phyloP scores from a whole-genome alignment of 257 asterid genomes.

The Fraxinus cuspidata region DNA sequence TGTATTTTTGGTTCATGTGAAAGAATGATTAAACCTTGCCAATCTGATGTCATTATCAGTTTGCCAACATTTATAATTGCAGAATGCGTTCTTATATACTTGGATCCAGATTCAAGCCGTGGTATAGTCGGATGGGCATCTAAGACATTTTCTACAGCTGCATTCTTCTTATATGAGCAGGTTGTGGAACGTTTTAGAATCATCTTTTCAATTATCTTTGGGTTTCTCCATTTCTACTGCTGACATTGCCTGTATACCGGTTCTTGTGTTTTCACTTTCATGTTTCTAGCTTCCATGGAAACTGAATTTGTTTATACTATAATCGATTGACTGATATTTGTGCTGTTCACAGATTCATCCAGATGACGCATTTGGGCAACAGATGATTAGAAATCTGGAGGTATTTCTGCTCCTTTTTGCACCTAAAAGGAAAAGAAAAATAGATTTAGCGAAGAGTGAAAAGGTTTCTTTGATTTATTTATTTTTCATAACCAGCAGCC shows the following conservation, averaged over 20 bases:
- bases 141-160: constrained; percentile 78
- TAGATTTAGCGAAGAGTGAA: background rate
- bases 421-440: background rate
- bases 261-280: constrained; percentile 2
- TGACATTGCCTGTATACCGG: background rate
- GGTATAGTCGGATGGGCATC: constrained; percentile 87
- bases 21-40: constrained; percentile 24
- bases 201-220: constrained; percentile 15
- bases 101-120: constrained; percentile 87
- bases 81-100: constrained; percentile 93
- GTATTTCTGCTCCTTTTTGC: constrained; percentile 38
- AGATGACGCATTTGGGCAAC: constrained; percentile 94
- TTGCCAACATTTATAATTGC: constrained; percentile 99
- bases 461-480: background rate
- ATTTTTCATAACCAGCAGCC: background rate
- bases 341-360: constrained; percentile 73
- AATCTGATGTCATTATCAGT: constrained; percentile 83
- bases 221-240: constrained; percentile 6
- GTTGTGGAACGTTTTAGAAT: constrained; percentile 41
- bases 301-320: constrained; percentile 15
- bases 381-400: constrained; percentile 97
- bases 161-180: constrained; percentile 97
- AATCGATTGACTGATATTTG: constrained; percentile 17
- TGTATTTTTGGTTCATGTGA: background rate
- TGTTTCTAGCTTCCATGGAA: background rate